Conservation (phyloP, 2,329 filamentous ascomycete genomes). For the Meredithiella fracta region DNA sequence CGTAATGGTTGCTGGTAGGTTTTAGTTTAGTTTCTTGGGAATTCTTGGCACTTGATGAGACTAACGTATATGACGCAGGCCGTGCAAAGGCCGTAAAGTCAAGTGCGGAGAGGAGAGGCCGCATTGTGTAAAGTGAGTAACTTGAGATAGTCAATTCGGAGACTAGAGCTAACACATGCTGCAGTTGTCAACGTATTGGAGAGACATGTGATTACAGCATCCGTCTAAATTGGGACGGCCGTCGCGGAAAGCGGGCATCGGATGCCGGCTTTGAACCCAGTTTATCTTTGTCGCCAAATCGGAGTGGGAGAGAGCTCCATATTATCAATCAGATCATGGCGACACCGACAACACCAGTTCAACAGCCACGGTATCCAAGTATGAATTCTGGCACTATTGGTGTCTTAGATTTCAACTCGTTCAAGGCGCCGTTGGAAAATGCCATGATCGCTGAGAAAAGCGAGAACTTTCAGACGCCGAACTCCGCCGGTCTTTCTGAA, state of each 20-base stretch:
- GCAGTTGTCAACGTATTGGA: constrained; percentile 48
- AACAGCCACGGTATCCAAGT: constrained; percentile 1
- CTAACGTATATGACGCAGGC: constrained; percentile 30
- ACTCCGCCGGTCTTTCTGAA: background rate
- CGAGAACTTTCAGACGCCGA: background rate
- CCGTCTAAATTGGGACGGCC: constrained; percentile 64
- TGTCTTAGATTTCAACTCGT: constrained; percentile 7
- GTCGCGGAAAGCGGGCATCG: constrained; percentile 21
- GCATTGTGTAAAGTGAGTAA: constrained; percentile 43
- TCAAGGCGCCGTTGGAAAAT: constrained; percentile 7
- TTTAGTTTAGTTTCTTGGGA: background rate
- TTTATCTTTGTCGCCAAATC: constrained; percentile 17
- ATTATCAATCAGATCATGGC: constrained; percentile 21
- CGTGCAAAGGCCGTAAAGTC: constrained; percentile 55
- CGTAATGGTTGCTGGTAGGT: constrained; percentile 31
- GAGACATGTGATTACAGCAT: constrained; percentile 70
- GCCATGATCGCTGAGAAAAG: background rate
- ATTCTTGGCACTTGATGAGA: background rate
- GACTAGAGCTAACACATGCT: background rate
- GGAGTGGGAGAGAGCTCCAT: constrained; percentile 21
- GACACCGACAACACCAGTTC: constrained; percentile 3
- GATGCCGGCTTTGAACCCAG: constrained; percentile 10
- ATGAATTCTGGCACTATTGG: constrained; percentile 1
- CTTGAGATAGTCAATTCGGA: background rate
- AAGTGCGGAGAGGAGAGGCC: constrained; percentile 73